Evolutionary conservation across 331 rosid species (phyloP), one percentile per base, ranked within the genome.

Genomic region (Prunus yedoensis): DNA sequence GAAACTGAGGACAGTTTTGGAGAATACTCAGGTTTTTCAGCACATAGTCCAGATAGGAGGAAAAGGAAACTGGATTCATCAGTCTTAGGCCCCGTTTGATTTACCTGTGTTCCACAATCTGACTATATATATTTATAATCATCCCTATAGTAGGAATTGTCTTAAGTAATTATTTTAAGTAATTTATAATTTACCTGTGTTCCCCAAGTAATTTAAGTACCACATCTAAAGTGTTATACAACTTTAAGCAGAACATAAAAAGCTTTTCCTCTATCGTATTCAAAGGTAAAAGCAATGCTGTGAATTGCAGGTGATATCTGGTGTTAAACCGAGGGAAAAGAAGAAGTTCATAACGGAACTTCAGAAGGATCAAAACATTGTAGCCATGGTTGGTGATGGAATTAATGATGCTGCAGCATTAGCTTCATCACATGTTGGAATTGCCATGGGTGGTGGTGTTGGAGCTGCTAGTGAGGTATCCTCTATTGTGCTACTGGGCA

Each of bases 391-490:
- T 83, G 97, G 97, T 60, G 99, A 94, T 82, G 99, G 99, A 81
- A 94, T 94, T 74, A 94, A 94, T 62, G 99, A 94, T 85, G 91
- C 96, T 71, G 97, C 99, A 77, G 99, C 99, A 23, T 83, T 94
- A 82, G 99, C 99, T 74, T 76, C 91, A 66, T 82, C 97, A 45
- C 92, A 94, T 80, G 63, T 94, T 84, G 99, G 97, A 69, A 90
- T 94, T 84, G 99, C 97, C 70, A 84, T 94, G 89, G 95, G 99
- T 63, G 96, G 93, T 71, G 95, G 97, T 82, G 99, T 92, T 47
- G 99, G 99, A 82, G 99, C 99, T 81, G 99, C 99, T n/a, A 89
- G 99, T 74, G 99, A 94, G 82, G 99, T 90, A 80, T 94, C 97
- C 82, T 91, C 99, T 41, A 84, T 94, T 41, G 96, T 94, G 71